phyloP scores from a whole-genome alignment of 345 rosid genomes.

The Corymbia maculata region DNA sequence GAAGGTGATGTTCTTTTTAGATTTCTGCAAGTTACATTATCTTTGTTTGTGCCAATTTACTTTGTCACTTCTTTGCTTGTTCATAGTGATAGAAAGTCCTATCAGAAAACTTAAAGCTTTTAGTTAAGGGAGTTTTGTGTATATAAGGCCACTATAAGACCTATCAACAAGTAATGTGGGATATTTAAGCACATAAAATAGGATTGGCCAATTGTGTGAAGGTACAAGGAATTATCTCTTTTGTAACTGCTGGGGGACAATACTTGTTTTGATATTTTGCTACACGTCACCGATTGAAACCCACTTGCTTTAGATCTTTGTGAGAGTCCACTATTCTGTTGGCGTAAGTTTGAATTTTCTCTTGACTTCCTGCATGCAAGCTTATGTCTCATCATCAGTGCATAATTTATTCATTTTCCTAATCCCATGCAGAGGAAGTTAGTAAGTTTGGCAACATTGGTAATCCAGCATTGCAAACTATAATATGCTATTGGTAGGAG shows the following conservation, averaged over 20 bases:
- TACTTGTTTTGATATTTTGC: background rate
- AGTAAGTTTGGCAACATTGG: background rate
- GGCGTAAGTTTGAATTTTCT: background rate
- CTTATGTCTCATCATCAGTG: background rate
- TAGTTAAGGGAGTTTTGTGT: background rate
- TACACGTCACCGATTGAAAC: background rate
- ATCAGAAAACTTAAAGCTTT: background rate
- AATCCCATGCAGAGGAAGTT: background rate
- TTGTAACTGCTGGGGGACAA: background rate
- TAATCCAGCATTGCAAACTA: background rate
- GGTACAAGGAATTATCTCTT: background rate
- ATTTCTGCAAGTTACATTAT: background rate
- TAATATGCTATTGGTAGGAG: background rate
- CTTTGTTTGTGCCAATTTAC: background rate
- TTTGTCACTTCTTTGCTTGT: background rate
- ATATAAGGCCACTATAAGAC: background rate
- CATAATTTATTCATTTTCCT: background rate
- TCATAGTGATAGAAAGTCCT: background rate
- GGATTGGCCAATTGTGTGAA: background rate
- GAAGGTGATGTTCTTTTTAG: conserved; percentile 35
- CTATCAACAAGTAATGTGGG: background rate
- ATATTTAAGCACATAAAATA: background rate
- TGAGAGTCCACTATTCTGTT: background rate
- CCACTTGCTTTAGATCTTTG: background rate
- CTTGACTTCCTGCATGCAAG: background rate